Conservation (phyloP, 2,329 filamentous ascomycete species). For the Mariannaea sp. region DNA sequence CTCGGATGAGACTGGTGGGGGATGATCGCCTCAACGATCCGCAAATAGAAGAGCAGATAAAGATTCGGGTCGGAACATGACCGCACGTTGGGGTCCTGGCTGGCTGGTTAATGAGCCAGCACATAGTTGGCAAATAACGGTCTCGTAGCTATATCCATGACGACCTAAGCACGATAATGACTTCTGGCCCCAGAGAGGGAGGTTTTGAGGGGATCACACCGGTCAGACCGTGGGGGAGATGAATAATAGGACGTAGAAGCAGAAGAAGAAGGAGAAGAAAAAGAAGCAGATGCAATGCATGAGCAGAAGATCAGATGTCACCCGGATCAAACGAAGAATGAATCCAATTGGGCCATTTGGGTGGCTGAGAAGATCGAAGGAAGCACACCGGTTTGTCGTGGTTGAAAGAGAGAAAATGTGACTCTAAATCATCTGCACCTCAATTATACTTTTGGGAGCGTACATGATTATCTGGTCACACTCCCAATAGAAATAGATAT, state of each 20-base stretch:
- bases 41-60: slow-evolving; percentile 14
- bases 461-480: too few species aligned
- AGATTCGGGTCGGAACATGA: slow-evolving; percentile 20
- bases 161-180: neutral
- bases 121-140: neutral
- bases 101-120: neutral
- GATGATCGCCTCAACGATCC: slow-evolving; percentile 13
- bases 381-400: slow-evolving; percentile 7
- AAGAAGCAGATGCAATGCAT: too few species aligned
- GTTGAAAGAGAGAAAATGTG: slow-evolving; percentile 21
- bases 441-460: neutral
- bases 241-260: too few species aligned
- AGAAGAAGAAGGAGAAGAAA: too few species aligned
- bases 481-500: too few species aligned
- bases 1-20: slow-evolving; percentile 9
- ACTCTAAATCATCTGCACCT: slow-evolving; percentile 16
- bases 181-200: neutral
- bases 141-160: neutral
- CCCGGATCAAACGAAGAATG: slow-evolving; percentile 4
- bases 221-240: slow-evolving; percentile 4
- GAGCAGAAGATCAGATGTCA: neutral
- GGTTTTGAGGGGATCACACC: slow-evolving; percentile 12
- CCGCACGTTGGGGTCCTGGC: slow-evolving; percentile 10
- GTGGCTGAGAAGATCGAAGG: slow-evolving; percentile 11
- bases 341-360: slow-evolving; percentile 25